Percentiles rank a stretch among this genome's conserved stretches.
Conservation (phyloP, 345 rosid species). For the Gossypium sturtianum region DNA sequence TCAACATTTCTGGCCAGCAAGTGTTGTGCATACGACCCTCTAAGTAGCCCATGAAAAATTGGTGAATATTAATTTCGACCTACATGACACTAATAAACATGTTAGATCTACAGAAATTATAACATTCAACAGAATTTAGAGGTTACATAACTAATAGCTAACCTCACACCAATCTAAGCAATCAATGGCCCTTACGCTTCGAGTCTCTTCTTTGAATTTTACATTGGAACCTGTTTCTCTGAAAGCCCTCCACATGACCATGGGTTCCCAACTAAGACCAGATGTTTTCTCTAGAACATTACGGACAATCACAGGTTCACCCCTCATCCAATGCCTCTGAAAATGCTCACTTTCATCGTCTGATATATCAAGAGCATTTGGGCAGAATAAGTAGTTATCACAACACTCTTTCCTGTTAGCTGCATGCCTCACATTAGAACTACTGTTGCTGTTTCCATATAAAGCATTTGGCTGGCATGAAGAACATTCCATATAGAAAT, state of each 20-base stretch:
- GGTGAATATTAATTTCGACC: constrained; percentile 45
- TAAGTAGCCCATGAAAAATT: constrained; percentile 50
- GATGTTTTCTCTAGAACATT: constrained; percentile 40
- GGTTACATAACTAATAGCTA: background rate
- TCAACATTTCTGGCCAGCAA: constrained; percentile 53
- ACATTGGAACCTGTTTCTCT: constrained; percentile 30
- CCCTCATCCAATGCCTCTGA: constrained; percentile 54
- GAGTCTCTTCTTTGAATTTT: constrained; percentile 33
- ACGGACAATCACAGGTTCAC: constrained; percentile 51
- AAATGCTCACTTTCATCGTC: constrained; percentile 37
- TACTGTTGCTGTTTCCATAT: constrained; percentile 5
- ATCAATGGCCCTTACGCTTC: constrained; percentile 45
- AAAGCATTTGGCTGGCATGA: constrained; percentile 18
- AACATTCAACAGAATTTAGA: background rate
- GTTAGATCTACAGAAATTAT: background rate
- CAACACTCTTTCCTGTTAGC: constrained; percentile 29
- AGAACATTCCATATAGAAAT: constrained; percentile 35
- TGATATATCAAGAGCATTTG: constrained; percentile 30
- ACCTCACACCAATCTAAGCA: constrained; percentile 61
- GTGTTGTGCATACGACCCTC: constrained; percentile 35
- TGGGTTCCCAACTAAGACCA: constrained; percentile 66
- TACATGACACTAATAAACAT: constrained; percentile 16
- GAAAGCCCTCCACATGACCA: constrained; percentile 68
- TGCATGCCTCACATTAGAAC: constrained; percentile 35
- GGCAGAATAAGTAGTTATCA: constrained; percentile 49